Evolutionary conservation across 2,329 filamentous ascomycete genomes (phyloP), one percentile per base, ranked within the genome.

Genomic region (Sclerotinia trifoliorum): DNA sequence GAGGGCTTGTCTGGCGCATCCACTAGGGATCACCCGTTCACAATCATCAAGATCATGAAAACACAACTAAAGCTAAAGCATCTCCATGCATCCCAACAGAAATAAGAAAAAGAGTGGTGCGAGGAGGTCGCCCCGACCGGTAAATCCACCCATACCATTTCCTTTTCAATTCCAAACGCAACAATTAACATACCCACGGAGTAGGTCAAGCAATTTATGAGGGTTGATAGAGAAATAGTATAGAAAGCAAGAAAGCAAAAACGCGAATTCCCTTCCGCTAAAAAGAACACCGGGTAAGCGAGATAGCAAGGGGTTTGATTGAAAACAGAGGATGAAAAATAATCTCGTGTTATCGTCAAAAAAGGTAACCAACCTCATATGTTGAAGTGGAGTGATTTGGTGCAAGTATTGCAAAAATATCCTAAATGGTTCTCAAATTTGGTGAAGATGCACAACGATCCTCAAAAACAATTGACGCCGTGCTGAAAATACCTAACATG

Each of bases 331-430:
- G 76, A 78, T 75, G 74, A 7, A 56, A 48, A 68, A 49, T 51
- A 44, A 48, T 68, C 60, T 52, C 58, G 17, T 49, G 51, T 21
- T 21, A 64, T 68, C 67, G 66, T 68, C 62, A 65, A 68, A 68
- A 61, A 66, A 80, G 76, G 78, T 78, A 80, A 80, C 82, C 81
- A 81, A 77, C 80, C 81, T 83, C 80, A 75, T 79, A 77, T 21
- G 74, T 78, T 76, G 74, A 79, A 79, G 65, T 10, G 56, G 65
- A 80, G 77, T 74, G 74, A 76, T 74, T 74, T 75, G 78, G 74
- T 71, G 71, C 68, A 69, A 68, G 71, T 65, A 71, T 70, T 70
- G 70, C 71, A 71, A 72, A 74, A 73, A 72, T 72, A 72, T 26
- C 74, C 74, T 71, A 77, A 72, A 77, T 76, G 73, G 74, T 75